phyloP scores from a whole-genome alignment of 139 green algal species.

The Gonium pectorale region DNA sequence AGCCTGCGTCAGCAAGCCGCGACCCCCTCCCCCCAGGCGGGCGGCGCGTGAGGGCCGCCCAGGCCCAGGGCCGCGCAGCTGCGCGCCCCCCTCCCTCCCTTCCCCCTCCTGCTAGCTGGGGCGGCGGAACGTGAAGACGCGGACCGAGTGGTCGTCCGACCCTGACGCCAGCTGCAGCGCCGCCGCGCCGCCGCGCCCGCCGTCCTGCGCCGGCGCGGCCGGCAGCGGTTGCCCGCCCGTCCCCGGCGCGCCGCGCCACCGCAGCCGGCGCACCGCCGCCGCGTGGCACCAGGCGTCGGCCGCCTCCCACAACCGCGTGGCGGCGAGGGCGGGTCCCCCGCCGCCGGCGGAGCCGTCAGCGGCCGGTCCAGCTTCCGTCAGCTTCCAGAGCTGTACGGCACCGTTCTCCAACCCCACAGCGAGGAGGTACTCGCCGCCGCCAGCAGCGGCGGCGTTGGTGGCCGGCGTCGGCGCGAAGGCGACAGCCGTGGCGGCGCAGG shows the following conservation, averaged over 20 bases:
- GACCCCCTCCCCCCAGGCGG: too few relatives aligned
- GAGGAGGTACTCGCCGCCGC: conserved; percentile 53
- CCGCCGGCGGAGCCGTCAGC: neutral
- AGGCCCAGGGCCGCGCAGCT: too few relatives aligned
- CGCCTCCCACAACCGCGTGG: conserved; percentile 57
- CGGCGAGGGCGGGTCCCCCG: neutral
- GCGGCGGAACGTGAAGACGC: conserved; percentile 62
- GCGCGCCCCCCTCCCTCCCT: too few relatives aligned
- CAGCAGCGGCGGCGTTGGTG: neutral
- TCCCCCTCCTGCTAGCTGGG: too few relatives aligned
- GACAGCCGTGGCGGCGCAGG: conserved; percentile 67
- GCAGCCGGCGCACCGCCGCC: conserved; percentile 68
- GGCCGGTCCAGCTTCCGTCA: neutral
- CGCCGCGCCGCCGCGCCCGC: neutral
- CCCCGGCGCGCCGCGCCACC: conserved; percentile 58
- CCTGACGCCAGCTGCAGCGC: conserved; percentile 66
- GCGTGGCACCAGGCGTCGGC: conserved; percentile 55
- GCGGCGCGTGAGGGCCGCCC: too few relatives aligned
- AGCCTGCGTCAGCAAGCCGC: too few relatives aligned
- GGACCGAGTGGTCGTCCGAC: conserved; percentile 77
- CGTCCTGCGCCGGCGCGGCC: neutral
- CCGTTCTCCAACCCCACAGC: conserved; percentile 81
- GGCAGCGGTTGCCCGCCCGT: neutral
- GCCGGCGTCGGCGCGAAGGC: conserved; percentile 59
- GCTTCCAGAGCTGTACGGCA: conserved; percentile 60